Percentiles rank a stretch among this genome's conserved stretches.
These are phyloP conservation scores for Fusarium nematophilum DNA, from an alignment of 2,329 filamentous ascomycete species.

Conservation along the genomic window DNA sequence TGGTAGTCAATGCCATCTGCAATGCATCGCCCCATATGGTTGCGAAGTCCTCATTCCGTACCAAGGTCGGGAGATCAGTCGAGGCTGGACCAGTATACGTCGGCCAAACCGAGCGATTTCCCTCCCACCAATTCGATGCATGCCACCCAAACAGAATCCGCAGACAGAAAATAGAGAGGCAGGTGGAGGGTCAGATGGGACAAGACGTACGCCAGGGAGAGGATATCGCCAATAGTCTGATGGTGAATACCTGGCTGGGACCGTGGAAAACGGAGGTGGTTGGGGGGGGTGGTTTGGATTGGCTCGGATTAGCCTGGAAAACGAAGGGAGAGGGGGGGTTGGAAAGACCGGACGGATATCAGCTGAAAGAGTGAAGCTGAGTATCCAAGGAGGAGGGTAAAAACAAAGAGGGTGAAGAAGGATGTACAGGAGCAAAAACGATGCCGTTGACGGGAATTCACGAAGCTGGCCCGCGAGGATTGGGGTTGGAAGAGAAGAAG, in stretches of 20 bases:
- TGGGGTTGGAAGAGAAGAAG: conserved; percentile 39
- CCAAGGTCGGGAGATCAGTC: conserved; percentile 24
- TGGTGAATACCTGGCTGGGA: conserved; percentile 37
- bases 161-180: conserved; percentile 31
- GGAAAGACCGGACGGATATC: conserved; percentile 53
- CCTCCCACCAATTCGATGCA: conserved; percentile 36
- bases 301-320: conserved; percentile 29
- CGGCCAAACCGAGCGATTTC: conserved; percentile 28
- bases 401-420: conserved; percentile 43
- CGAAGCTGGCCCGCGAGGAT: conserved; percentile 42
- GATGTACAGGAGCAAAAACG: conserved; percentile 41
- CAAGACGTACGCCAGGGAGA: conserved; percentile 44
- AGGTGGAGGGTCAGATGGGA: conserved; percentile 35
- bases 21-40: conserved; percentile 37
- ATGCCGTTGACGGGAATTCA: conserved; percentile 40
- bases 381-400: conserved; percentile 45
- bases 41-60: conserved; percentile 37
- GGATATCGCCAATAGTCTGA: conserved; percentile 45
- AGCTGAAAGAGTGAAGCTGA: conserved; percentile 59
- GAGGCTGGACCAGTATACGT: conserved; percentile 3
- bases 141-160: conserved; percentile 34
- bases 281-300: too few species aligned
- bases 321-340: conserved; percentile 34
- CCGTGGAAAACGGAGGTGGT: conserved; percentile 34
- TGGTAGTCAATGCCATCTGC: conserved; percentile 17